Base-by-base conservation (phyloP, 78 protist species). In the Creolimax fragrantissima region DNA sequence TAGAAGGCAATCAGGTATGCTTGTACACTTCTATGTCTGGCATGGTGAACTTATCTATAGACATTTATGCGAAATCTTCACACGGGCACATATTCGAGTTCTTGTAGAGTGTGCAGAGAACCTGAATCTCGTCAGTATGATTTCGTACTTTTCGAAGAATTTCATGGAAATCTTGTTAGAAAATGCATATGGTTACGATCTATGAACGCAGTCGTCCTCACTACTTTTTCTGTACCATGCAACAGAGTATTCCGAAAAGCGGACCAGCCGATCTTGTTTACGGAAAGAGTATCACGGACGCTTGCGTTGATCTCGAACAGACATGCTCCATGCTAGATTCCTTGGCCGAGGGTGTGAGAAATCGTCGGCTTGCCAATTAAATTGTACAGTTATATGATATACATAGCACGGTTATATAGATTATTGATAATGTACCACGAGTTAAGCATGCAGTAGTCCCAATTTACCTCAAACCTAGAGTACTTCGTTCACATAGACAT, bases 211-310 rank as follows among this genome's bases (percentile, higher is more conserved):
- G 6, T 1, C 74, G 74, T 58, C 86, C 86, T 41, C 7, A 17
- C 17, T 41, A 0, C 86, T 11, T 83, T 11, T 83, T 11, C 41
- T 11, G 7, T 83, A 0, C 7, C n/a, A n/a, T n/a, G n/a, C 86
- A 35, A 35, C 86, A 83, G 86, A 35, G 45, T 17, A 17, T 95
- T 7, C 45, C 42, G 4, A 58, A 74, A 2, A 94, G 85, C 6
- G 89, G 90, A 3, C 90, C 93, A 3, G 37, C 6, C 39, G 44
- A 42, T 41, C 89, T 95, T 39, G 42, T 36, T 43, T 93, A 95
- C 92, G 96, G 96, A 2, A 81, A 42, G 44, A 43, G 89, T 35
- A 90, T 95, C 86, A 95, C 96, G 45, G 96, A 95, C 39, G 95
- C 94, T 45, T 95, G 96, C 58, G 91, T 95, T 37, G n/a, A 39